Evolutionary conservation across 768 basidiomycete genomes (phyloP).

Genomic region (Porphyrellus cyaneotinctus): DNA sequence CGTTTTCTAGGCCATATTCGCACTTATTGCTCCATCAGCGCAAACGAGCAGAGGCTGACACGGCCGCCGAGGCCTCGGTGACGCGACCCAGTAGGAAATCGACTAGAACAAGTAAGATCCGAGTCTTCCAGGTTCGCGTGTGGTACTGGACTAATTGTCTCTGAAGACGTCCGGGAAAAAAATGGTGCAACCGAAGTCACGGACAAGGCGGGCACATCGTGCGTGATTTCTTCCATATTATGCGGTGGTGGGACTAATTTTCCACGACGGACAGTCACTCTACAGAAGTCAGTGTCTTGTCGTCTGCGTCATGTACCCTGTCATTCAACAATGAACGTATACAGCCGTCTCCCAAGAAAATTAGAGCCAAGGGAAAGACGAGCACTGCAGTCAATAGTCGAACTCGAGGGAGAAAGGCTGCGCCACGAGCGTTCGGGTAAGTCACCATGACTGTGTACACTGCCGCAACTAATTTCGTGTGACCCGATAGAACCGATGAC

Average conservation of each 20-base stretch:
- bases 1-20: conserved; percentile 5
- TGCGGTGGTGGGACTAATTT: conserved; percentile 2
- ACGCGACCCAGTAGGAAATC: conserved; percentile 47
- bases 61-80: conserved; percentile 26
- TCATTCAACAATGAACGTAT: conserved; percentile 7
- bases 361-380: conserved; percentile 32
- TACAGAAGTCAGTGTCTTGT: conserved; percentile 25
- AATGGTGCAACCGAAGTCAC: conserved; percentile 6
- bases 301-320: neutral
- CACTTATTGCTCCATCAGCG: conserved; percentile 39
- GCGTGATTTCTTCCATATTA: conserved; percentile 15
- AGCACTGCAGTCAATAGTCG: neutral
- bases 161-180: conserved; percentile 15
- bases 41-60: conserved; percentile 49
- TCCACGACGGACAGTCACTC: conserved; percentile 15
- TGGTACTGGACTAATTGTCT: conserved; percentile 1
- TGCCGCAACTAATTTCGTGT: neutral
- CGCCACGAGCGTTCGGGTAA: conserved; percentile 9
- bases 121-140: conserved; percentile 15
- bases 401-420: conserved; percentile 17
- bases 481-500: conserved; percentile 28
- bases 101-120: conserved; percentile 31
- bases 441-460: neutral
- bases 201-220: conserved; percentile 18
- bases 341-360: conserved; percentile 39